Percentiles rank a stretch among this genome's conserved stretches.
Conservation (phyloP, 257 asterid genomes). For the Solanum virginianum region DNA sequence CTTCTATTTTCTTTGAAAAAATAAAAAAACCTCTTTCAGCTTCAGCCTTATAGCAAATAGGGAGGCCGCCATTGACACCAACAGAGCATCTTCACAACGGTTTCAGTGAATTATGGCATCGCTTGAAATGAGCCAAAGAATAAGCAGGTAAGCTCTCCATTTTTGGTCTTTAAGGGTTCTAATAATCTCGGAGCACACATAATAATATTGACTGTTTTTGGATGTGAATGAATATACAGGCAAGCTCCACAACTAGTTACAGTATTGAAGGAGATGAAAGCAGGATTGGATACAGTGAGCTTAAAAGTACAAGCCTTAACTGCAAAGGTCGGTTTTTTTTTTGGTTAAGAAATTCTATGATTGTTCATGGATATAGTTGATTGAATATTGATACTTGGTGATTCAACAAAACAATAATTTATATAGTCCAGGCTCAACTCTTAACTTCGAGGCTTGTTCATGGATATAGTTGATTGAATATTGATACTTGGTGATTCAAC, state of each 20-base stretch:
- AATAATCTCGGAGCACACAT: neutral
- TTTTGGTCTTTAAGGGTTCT: neutral
- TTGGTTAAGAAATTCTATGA: neutral
- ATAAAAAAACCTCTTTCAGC: neutral
- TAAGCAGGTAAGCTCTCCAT: neutral
- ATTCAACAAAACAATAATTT: neutral
- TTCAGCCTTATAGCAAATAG: neutral
- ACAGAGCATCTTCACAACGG: neutral
- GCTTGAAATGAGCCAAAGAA: neutral
- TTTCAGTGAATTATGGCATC: neutral
- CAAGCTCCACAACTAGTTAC: slow-evolving; percentile 56
- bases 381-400: neutral
- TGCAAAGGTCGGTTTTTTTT: slow-evolving; percentile 33
- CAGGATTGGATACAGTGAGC: slow-evolving; percentile 50
- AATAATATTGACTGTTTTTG: neutral
- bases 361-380: neutral
- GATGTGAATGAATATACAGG: slow-evolving; percentile 22
- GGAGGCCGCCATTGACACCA: neutral
- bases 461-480: too few species aligned
- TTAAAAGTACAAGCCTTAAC: slow-evolving; percentile 51
- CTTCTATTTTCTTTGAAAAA: neutral
- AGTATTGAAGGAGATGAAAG: slow-evolving; percentile 72
- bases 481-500: neutral
- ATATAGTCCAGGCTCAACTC: neutral
- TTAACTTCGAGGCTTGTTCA: too few species aligned